A percentile compares a stretch with the other conserved stretches of the same genome.
These are phyloP conservation scores for Saccharomycopsis hybrid DNA, from an alignment of 1,139 yeast genomes.

Conservation along the genomic window DNA sequence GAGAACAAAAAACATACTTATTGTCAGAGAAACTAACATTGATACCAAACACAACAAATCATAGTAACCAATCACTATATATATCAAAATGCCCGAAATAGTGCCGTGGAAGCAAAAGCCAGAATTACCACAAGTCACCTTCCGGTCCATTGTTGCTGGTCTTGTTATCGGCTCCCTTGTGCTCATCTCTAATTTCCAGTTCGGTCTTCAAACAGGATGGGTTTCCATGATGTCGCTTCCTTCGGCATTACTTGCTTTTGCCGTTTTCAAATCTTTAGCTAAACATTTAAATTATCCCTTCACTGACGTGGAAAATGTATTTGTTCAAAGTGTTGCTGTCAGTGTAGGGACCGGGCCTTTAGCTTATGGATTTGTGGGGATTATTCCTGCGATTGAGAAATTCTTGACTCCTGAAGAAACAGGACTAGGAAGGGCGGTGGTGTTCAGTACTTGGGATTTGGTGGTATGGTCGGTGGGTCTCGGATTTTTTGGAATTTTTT, in stretches of 20 bases:
- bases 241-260: conserved; percentile 81
- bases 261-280: conserved; percentile 57
- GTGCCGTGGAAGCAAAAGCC: conserved; percentile 32
- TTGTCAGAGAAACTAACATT: too few species aligned
- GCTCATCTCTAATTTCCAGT: conserved; percentile 83
- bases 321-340: conserved; percentile 85
- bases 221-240: conserved; percentile 99
- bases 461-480: conserved; percentile 79
- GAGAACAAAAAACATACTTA: too few species aligned
- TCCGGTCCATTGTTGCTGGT: conserved; percentile 69
- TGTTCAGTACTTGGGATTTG: conserved; percentile 41
- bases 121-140: conserved; percentile 49
- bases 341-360: conserved; percentile 97
- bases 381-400: conserved; percentile 94
- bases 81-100: neutral
- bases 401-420: conserved; percentile 73
- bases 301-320: conserved; percentile 89
- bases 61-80: too few species aligned
- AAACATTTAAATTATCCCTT: conserved; percentile 43
- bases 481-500: conserved; percentile 91
- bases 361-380: conserved; percentile 92
- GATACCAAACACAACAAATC: too few species aligned
- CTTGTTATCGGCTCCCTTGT: conserved; percentile 74
- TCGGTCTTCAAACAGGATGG: conserved; percentile 98
- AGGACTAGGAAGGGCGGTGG: conserved; percentile 33